These are phyloP conservation scores for Lactifluus piperatus DNA, from an alignment of 768 basidiomycete genomes.

Conservation along the genomic window DNA sequence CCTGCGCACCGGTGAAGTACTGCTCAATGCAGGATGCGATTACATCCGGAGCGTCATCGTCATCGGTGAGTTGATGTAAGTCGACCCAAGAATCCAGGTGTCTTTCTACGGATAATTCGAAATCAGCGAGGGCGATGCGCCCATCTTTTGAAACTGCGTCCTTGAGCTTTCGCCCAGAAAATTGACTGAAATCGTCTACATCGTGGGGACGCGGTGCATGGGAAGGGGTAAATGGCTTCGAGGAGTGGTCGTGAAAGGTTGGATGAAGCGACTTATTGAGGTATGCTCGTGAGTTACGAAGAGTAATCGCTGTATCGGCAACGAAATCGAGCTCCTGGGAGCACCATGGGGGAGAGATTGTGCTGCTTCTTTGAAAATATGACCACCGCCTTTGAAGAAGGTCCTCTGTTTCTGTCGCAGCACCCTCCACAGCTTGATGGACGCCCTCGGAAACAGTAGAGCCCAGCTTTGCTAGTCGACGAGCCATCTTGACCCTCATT, in stretches of 20 bases:
- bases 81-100: background rate
- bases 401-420: background rate
- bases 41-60: background rate
- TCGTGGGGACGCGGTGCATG: background rate
- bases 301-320: background rate
- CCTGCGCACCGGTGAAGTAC: background rate
- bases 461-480: background rate
- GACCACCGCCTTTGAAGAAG: background rate
- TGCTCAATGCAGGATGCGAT: too few relatives aligned
- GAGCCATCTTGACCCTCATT: background rate
- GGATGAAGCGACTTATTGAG: background rate
- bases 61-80: background rate
- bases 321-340: background rate
- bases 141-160: background rate
- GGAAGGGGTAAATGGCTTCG: background rate
- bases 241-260: background rate
- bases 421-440: background rate
- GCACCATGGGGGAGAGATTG: background rate
- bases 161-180: background rate
- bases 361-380: background rate
- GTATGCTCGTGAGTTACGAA: background rate
- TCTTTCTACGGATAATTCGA: background rate
- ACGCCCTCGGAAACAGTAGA: background rate
- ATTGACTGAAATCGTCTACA: background rate
- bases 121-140: background rate